Base-by-base conservation (phyloP, 1,284 basidiomycete genomes). In the Tilletiopsis washingtonensis region DNA sequence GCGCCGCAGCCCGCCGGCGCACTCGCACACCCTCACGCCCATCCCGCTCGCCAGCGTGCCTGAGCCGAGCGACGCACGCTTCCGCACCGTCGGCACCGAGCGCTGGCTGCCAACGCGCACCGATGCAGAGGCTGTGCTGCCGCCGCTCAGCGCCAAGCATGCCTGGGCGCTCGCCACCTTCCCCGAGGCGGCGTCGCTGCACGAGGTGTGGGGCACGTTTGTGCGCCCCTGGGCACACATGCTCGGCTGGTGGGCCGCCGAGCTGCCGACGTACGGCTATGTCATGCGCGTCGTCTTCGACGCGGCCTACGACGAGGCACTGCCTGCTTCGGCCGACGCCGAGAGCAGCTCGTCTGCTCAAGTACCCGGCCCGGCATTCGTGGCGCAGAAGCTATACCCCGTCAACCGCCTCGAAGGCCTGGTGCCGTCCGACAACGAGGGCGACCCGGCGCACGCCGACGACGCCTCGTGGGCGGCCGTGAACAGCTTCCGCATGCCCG, bases 191-290 rank as follows among this genome's bases (percentile, higher is more conserved):
- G 2, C 11, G 5, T 17, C n/a, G 5, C 39, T 40, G n/a, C 36
- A 47, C 29, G 36, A 47, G 29, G 34, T 47, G 9, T 47, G 41
- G 25, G 9, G 29, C 24, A 12, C n/a, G 12, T 47, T 47, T 15
- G 27, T 47, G 24, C 17, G 23, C 12, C 46, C 21, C 5, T 20
- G 37, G 34, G n/a, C 11, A 5, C 17, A 25, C 12, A 19, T 42
- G 4, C 23, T 47, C n/a, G 46, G 46, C 9, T 47, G 46, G 46
- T 47, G 46, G 46, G 25, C 41, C 15, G 29, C 24, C 14, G 46
- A 47, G 17, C 15, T 25, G 17, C 46, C 46, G 9, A 40, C 24
- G 12, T 47, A 39, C 7, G 46, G 46, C 4, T 21, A 40, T 9
- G 40, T 40, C 25, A 43, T 47, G 6, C 37, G 46, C 2, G 39